These are phyloP conservation scores for Arthrinium puccinioides DNA, from an alignment of 2,329 filamentous ascomycete species.

Conservation along the genomic window DNA sequence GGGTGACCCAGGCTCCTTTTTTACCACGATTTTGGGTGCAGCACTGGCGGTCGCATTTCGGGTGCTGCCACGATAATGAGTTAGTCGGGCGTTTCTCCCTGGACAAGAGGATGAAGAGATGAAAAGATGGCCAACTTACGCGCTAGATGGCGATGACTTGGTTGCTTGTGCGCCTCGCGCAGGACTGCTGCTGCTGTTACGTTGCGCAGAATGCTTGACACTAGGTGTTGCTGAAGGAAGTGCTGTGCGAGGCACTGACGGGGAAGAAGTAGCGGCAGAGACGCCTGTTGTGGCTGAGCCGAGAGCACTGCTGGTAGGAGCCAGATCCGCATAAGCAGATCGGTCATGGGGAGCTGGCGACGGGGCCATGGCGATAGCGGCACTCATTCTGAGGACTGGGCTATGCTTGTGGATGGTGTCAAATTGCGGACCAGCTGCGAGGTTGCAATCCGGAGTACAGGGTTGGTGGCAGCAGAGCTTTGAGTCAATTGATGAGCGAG, in stretches of 20 bases:
- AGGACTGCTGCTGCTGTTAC: constrained; percentile 48
- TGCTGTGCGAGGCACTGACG: constrained; percentile 36
- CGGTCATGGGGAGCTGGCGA: constrained; percentile 61
- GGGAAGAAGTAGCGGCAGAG: constrained; percentile 28
- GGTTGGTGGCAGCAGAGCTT: too few relatives aligned
- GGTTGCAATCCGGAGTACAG: too few relatives aligned
- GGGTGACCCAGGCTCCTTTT: constrained; percentile 91
- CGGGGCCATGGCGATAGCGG: constrained; percentile 61
- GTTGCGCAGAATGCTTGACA: constrained; percentile 31
- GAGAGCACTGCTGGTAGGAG: constrained; percentile 33
- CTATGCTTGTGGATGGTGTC: background rate
- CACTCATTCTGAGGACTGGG: constrained; percentile 48
- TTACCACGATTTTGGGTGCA: constrained; percentile 78
- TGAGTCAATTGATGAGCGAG: too few relatives aligned
- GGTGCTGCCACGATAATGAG: background rate
- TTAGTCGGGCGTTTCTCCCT: background rate
- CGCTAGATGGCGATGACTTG: constrained; percentile 52
- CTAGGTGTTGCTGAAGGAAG: constrained; percentile 33
- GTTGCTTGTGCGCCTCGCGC: constrained; percentile 28
- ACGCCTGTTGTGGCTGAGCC: constrained; percentile 22
- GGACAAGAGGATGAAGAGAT: too few relatives aligned
- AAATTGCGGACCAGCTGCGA: too few relatives aligned
- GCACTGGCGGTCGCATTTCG: constrained; percentile 2
- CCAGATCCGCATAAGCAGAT: constrained; percentile 39
- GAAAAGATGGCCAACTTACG: constrained; percentile 37